Base-by-base conservation (phyloP, 306 rosid species). In the Cicer judaicum region DNA sequence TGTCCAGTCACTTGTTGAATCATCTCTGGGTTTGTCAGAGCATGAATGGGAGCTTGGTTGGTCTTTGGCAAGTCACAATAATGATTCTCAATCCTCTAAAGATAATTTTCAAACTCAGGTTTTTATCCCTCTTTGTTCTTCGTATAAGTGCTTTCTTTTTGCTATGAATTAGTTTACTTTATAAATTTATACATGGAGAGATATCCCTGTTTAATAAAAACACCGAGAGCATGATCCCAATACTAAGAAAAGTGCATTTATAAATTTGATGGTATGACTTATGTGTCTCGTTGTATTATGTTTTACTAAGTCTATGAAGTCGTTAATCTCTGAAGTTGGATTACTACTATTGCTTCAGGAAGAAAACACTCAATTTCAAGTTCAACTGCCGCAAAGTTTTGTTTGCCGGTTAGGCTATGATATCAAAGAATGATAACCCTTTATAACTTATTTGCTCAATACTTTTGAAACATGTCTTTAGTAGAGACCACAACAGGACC, bases 21-120 rank as follows among this genome's bases (percentile, higher is more conserved):
- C 92, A 75, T 94, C 98, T 61, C 56, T 72, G 18, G 89, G 89
- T 75, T 75, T 90, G 74, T 64, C 83, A 10, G 86, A 91, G 72
- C 90, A 85, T 24, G 88, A 88, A 80, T 94, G 98, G 97, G 98
- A 91, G 84, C 85, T 87, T 60, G 97, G 98, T 74, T 94, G 97
- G 97, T 91, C 95, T 73, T 84, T 94, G 85, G 89, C 96, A 75
- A 91, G 97, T 50, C 53, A 83, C 53, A 76, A 48, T 73, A 88
- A 68, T 39, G 88, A 79, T 78, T 73, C 88, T 52, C 88, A 80
- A 62, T 72, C 84, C 44, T 70, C 84, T 53, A 72, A 46, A 64
- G 85, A 76, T 64, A 41, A 40, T 52, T 68, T 83, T 56, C 79
- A 70, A 77, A 84, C 78, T 77, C 86, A 85, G 96, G 98, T 88